These are phyloP conservation scores for Penicillium canariense DNA, from an alignment of 495 filamentous ascomycete genomes.

Conservation along the genomic window DNA sequence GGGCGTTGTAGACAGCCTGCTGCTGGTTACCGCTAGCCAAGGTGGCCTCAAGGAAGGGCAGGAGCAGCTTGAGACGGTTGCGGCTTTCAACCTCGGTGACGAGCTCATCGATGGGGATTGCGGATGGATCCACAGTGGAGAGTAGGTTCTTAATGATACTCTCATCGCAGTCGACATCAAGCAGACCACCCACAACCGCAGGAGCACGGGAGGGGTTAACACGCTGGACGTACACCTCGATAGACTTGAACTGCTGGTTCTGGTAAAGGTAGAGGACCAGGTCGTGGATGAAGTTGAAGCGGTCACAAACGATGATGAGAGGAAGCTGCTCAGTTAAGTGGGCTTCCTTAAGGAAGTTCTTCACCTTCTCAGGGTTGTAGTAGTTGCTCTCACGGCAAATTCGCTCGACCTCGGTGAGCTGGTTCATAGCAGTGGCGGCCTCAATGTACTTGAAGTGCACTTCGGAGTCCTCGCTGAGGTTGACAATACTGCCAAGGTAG, in stretches of 20 bases:
- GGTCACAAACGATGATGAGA: slow-evolving; percentile 97
- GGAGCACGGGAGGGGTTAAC: slow-evolving; percentile 94
- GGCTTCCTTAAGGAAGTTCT: slow-evolving; percentile 99
- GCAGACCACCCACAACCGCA: slow-evolving; percentile 88
- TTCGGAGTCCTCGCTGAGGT: slow-evolving; percentile 90
- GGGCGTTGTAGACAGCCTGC: slow-evolving; percentile 95
- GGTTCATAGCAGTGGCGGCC: slow-evolving; percentile 86
- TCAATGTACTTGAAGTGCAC: slow-evolving; percentile 99
- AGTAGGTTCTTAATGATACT: slow-evolving; percentile 90
- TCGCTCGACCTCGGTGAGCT: slow-evolving; percentile 92
- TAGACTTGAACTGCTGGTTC: slow-evolving; percentile 99
- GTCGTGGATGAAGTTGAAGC: slow-evolving; percentile 98
- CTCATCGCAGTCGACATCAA: slow-evolving; percentile 98
- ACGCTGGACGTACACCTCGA: slow-evolving; percentile 98
- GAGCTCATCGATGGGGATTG: slow-evolving; percentile 93
- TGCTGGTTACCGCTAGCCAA: slow-evolving; percentile 91
- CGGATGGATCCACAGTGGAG: slow-evolving; percentile 76
- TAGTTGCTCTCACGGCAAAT: slow-evolving; percentile 93
- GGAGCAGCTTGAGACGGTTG: slow-evolving; percentile 90
- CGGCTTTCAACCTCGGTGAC: slow-evolving; percentile 92
- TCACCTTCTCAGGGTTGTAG: slow-evolving; percentile 96
- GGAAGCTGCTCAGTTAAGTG: slow-evolving; percentile 89
- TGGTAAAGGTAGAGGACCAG: slow-evolving; percentile 96
- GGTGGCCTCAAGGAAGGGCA: slow-evolving; percentile 95
- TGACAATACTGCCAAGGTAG: slow-evolving; percentile 97